These are phyloP conservation scores for Plantago coronopus DNA, from an alignment of 305 asterid species.

Conservation along the genomic window DNA sequence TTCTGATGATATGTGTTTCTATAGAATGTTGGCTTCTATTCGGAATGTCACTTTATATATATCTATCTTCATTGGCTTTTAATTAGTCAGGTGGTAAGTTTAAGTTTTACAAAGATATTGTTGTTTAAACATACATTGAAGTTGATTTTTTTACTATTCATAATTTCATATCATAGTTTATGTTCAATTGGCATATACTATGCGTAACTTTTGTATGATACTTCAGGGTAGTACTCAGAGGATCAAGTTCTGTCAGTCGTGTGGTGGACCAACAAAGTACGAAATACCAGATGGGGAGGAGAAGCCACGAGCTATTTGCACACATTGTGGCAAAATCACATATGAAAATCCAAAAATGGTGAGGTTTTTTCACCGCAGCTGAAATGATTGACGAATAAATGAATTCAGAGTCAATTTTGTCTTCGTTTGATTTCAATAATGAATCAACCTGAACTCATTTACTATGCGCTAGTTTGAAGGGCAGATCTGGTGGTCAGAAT, in stretches of 20 bases:
- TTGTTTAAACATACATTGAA: too few species aligned
- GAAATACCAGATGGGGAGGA: slow-evolving; percentile 95
- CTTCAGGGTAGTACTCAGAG: slow-evolving; percentile 54
- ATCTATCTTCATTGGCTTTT: too few species aligned
- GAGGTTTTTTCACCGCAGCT: slow-evolving; percentile 24
- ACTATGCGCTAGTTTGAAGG: not conserved
- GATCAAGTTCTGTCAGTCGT: slow-evolving; percentile 84
- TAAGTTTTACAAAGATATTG: too few species aligned
- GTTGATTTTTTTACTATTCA: too few species aligned
- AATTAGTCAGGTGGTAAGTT: too few species aligned
- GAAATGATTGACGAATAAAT: slow-evolving; percentile 9
- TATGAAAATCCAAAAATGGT: slow-evolving; percentile 99
- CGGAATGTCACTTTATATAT: too few species aligned
- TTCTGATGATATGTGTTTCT: too few species aligned
- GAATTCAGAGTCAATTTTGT: not conserved
- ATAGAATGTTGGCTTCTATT: too few species aligned
- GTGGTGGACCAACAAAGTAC: slow-evolving; percentile 90
- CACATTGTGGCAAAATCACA: slow-evolving; percentile 66
- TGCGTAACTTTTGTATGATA: not conserved
- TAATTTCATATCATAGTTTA: too few species aligned
- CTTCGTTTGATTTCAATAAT: slow-evolving; percentile 2
- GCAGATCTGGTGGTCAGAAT: not conserved
- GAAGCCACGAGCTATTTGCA: slow-evolving; percentile 80
- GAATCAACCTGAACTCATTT: not conserved
- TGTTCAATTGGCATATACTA: too few species aligned